Percentiles rank a stretch among this genome's conserved stretches.
phyloP scores from a whole-genome alignment of 202 grass and related monocot genomes.

The Zoysia matrella region DNA sequence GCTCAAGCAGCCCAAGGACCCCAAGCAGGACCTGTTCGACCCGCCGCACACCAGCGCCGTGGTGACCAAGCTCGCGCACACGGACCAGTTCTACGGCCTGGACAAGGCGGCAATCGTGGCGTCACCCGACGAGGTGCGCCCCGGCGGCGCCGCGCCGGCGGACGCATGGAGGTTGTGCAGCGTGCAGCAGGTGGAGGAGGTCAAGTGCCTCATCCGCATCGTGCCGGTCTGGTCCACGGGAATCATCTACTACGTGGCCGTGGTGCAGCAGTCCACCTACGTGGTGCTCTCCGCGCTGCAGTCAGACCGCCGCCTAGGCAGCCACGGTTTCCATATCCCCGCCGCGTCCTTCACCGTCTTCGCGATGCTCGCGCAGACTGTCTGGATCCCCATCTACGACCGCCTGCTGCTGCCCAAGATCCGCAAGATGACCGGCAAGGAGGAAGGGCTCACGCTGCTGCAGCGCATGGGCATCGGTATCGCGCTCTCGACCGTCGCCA shows the following conservation, averaged over 20 bases:
- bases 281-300: conserved; percentile 74
- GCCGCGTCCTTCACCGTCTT: conserved; percentile 86
- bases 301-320: conserved; percentile 79
- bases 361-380: conserved; percentile 74
- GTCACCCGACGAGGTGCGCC: conserved; percentile 50
- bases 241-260: conserved; percentile 91
- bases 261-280: conserved; percentile 92
- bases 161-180: conserved; percentile 82
- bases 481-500: conserved; percentile 73
- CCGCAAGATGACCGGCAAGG: conserved; percentile 61
- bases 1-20: conserved; percentile 73
- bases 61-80: conserved; percentile 73
- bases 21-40: conserved; percentile 77
- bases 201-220: conserved; percentile 86
- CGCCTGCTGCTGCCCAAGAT: conserved; percentile 66
- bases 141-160: conserved; percentile 28
- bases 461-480: conserved; percentile 88
- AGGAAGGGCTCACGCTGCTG: conserved; percentile 73
- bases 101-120: conserved; percentile 87
- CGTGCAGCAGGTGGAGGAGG: conserved; percentile 93
- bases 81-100: conserved; percentile 82
- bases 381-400: conserved; percentile 90
- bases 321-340: conserved; percentile 66
- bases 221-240: conserved; percentile 91
- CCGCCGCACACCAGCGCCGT: conserved; percentile 75